Percentiles rank a stretch among this genome's conserved stretches.
Conservation (phyloP, 1,139 yeast species). For the Suhomyces wounanorum region DNA sequence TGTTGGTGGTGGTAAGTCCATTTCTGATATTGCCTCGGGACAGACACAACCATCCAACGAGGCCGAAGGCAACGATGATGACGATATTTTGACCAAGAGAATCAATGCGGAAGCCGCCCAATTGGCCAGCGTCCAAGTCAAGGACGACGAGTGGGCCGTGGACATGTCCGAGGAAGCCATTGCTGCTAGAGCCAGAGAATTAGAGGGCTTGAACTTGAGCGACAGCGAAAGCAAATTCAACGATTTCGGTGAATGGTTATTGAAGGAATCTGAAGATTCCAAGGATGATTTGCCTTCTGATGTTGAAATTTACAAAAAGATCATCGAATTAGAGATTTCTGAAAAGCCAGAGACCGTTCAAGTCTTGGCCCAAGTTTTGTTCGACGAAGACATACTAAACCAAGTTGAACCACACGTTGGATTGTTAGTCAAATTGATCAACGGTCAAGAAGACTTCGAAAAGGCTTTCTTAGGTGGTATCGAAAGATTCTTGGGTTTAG, state of each 20-base stretch:
- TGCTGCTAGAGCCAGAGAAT: conserved; percentile 85
- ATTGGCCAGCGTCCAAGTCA: conserved; percentile 60
- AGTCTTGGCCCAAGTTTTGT: conserved; percentile 88
- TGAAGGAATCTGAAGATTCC: conserved; percentile 52
- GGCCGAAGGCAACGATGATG: conserved; percentile 42
- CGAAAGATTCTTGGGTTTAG: conserved; percentile 88
- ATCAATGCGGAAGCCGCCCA: conserved; percentile 85
- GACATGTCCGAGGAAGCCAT: conserved; percentile 98
- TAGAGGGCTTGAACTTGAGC: conserved; percentile 60
- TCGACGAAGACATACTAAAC: conserved; percentile 73
- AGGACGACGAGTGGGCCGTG: conserved; percentile 96
- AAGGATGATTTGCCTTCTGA: conserved; percentile 71
- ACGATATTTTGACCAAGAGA: conserved; percentile 75
- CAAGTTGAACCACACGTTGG: conserved; percentile 82
- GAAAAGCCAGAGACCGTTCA: conserved; percentile 79
- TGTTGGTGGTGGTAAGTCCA: conserved; percentile 84
- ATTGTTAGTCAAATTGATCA: conserved; percentile 73
- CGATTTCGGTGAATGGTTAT: conserved; percentile 89
- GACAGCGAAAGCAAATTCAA: conserved; percentile 55
- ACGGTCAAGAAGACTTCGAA: conserved; percentile 66
- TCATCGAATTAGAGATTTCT: conserved; percentile 73
- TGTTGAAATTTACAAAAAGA: conserved; percentile 89
- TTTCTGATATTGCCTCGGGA: conserved; percentile 72
- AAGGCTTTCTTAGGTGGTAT: conserved; percentile 92
- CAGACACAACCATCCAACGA: conserved; percentile 43